Conservation (phyloP, 2,329 filamentous ascomycete genomes). For the Pestalotiopsis sp. region DNA sequence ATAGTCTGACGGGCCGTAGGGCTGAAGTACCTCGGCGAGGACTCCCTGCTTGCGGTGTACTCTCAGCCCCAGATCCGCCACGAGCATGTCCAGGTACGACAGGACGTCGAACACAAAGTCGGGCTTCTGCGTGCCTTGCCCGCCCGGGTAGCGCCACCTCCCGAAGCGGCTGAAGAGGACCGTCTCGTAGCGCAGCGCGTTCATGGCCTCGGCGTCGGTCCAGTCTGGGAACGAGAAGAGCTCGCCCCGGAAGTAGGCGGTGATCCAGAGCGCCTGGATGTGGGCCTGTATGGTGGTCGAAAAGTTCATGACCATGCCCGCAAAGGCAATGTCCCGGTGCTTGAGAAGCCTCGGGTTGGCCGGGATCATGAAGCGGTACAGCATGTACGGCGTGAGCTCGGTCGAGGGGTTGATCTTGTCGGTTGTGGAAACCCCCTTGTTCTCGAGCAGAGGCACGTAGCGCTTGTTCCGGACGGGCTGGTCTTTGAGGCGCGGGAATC, state of each 20-base stretch:
- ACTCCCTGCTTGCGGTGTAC: constrained; percentile 56
- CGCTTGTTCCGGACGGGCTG: constrained; percentile 49
- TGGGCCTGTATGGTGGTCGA: constrained; percentile 47
- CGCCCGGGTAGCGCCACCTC: constrained; percentile 68
- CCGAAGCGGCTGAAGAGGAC: constrained; percentile 70
- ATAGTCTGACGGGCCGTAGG: constrained; percentile 65
- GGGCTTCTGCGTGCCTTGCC: constrained; percentile 63
- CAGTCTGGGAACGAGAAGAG: constrained; percentile 28
- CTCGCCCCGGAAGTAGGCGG: constrained; percentile 56
- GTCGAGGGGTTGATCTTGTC: constrained; percentile 26
- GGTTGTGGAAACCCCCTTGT: constrained; percentile 26
- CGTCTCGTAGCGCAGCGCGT: constrained; percentile 52
- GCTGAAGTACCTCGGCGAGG: constrained; percentile 52
- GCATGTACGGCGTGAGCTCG: constrained; percentile 39
- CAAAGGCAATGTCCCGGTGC: constrained; percentile 48
- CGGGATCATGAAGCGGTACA: constrained; percentile 49
- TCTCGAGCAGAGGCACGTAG: constrained; percentile 43
- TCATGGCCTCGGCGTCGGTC: constrained; percentile 37
- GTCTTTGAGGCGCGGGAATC: constrained; percentile 50
- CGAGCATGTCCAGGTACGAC: constrained; percentile 71
- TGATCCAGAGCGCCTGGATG: constrained; percentile 54
- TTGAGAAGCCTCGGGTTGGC: constrained; percentile 34
- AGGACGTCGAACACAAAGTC: constrained; percentile 78
- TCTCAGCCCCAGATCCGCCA: constrained; percentile 66
- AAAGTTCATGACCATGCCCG: constrained; percentile 47